These are phyloP conservation scores for Ganoderma boninense DNA, from an alignment of 1,284 basidiomycete genomes.

Conservation along the genomic window DNA sequence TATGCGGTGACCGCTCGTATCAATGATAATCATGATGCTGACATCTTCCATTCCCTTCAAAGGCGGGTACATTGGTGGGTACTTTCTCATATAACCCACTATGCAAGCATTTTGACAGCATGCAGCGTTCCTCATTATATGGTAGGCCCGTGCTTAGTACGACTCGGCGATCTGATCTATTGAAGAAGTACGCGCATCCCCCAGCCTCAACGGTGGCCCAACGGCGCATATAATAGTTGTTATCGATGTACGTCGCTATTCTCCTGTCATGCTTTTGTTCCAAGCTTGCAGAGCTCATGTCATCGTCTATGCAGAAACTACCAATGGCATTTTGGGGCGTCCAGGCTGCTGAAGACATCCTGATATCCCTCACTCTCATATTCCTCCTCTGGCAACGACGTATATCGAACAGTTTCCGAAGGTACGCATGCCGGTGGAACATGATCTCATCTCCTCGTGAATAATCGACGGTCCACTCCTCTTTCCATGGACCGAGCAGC, in stretches of 20 bases:
- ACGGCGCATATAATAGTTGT: neutral
- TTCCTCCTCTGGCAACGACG: neutral
- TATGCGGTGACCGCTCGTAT: neutral
- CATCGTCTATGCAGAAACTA: neutral
- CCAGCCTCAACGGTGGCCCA: neutral
- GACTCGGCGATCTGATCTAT: neutral
- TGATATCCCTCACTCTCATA: neutral
- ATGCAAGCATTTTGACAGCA: neutral
- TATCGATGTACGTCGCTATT: neutral
- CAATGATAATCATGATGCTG: neutral
- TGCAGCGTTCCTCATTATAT: neutral
- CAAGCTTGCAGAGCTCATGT: neutral
- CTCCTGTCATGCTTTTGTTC: neutral
- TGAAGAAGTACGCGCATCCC: neutral
- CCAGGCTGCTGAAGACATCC: neutral
- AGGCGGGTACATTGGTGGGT: neutral
- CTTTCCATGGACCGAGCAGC: neutral
- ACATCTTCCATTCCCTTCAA: neutral
- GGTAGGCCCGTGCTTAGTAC: neutral
- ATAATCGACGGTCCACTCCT: too few species aligned
- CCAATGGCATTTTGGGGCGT: neutral
- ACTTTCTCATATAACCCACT: neutral
- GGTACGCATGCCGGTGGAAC: neutral
- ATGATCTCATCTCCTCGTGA: too few species aligned
- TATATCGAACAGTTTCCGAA: neutral